Evolutionary conservation across 2,329 filamentous ascomycete species (phyloP).

Genomic region (Dothistroma septosporum): DNA sequence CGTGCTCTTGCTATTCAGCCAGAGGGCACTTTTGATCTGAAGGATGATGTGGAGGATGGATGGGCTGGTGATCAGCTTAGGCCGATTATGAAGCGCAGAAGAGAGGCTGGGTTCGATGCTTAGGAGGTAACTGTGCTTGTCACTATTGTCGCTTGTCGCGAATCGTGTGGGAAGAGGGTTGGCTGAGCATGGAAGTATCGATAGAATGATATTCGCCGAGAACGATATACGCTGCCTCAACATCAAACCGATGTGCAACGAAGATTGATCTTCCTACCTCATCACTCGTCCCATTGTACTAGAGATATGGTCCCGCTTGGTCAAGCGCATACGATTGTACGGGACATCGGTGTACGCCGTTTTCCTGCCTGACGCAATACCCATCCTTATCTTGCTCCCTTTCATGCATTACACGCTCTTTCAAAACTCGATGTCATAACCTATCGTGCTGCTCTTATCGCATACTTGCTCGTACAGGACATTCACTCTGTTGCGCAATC

Average conservation of each 20-base stretch:
- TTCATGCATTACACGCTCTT: background rate
- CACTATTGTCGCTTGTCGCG: background rate
- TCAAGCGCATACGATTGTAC: too few relatives aligned
- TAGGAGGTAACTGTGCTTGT: background rate
- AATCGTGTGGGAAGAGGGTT: background rate
- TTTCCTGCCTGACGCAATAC: too few relatives aligned
- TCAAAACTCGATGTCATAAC: constrained; percentile 1
- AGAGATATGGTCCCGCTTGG: too few relatives aligned
- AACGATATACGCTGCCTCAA: too few relatives aligned
- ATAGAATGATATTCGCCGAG: too few relatives aligned
- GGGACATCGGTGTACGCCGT: too few relatives aligned
- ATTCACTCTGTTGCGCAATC: background rate
- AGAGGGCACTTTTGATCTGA: constrained; percentile 1
- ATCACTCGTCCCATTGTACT: too few relatives aligned
- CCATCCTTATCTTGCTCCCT: background rate
- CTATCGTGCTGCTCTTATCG: constrained; percentile 1
- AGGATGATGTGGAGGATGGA: constrained; percentile 1
- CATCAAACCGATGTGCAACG: too few relatives aligned
- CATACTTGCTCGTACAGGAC: background rate
- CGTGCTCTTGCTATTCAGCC: background rate
- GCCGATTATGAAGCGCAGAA: background rate
- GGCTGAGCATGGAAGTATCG: too few relatives aligned
- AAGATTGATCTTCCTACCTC: too few relatives aligned
- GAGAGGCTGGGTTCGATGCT: constrained; percentile 1
- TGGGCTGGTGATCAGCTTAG: background rate